Percentiles rank a stretch among this genome's conserved stretches.
phyloP scores from a whole-genome alignment of 352 stramenopile species.

The Phytophthora litchii region DNA sequence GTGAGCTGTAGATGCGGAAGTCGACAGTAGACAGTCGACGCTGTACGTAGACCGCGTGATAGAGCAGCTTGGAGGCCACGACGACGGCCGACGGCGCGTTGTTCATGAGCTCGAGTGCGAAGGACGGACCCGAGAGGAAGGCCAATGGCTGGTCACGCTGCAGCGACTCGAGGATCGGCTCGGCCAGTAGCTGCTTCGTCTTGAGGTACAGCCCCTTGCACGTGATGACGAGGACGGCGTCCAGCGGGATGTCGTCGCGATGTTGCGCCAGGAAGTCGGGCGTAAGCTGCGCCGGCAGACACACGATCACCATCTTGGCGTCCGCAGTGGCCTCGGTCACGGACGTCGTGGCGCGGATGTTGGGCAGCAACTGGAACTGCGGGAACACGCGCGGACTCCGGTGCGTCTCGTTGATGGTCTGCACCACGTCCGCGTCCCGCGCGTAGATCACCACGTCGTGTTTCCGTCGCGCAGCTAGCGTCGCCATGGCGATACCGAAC shows the following conservation, averaged over 20 bases:
- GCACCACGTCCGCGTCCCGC: constrained; percentile 69
- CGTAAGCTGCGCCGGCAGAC: constrained; percentile 95
- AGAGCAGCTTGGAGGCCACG: constrained; percentile 94
- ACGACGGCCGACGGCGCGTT: constrained; percentile 95
- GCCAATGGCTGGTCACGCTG: constrained; percentile 93
- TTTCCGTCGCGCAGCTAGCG: constrained; percentile 89
- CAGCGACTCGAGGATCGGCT: constrained; percentile 93
- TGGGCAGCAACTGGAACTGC: constrained; percentile 83
- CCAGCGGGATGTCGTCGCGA: constrained; percentile 84
- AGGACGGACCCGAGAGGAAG: constrained; percentile 95
- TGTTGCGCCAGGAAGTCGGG: constrained; percentile 90
- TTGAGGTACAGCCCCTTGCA: constrained; percentile 97
- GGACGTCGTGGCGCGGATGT: constrained; percentile 90
- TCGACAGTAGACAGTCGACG: constrained; percentile 82
- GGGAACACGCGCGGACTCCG: constrained; percentile 92
- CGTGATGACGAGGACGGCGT: constrained; percentile 93
- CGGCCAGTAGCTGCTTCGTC: constrained; percentile 95
- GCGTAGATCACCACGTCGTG: constrained; percentile 94
- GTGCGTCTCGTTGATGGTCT: constrained; percentile 93
- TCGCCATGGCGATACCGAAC: constrained; percentile 96
- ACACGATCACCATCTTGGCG: constrained; percentile 95
- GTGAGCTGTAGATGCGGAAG: constrained; percentile 94
- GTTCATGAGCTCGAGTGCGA: constrained; percentile 96
- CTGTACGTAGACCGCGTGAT: constrained; percentile 87
- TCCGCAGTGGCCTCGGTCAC: constrained; percentile 85